A percentile compares a stretch with the other conserved stretches of the same genome.
Conservation (phyloP, 2,329 filamentous ascomycete genomes). For the Xylariaceae sp. region DNA sequence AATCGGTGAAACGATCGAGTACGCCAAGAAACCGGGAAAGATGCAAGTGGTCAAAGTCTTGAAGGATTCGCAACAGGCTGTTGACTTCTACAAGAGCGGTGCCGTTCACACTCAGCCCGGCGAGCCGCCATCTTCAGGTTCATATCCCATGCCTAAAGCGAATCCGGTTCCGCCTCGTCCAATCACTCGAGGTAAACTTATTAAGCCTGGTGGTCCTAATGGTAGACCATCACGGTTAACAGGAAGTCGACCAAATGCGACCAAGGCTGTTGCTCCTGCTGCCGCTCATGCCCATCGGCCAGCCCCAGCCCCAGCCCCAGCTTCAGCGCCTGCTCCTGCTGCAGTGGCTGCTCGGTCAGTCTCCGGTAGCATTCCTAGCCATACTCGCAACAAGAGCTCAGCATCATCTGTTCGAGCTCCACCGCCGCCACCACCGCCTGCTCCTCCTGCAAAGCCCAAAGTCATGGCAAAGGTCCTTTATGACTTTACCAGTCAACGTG, state of each 20-base stretch:
- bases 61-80: slow-evolving; percentile 73
- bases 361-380: slow-evolving; percentile 42
- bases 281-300: slow-evolving; percentile 32
- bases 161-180: slow-evolving; percentile 84
- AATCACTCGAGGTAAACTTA: slow-evolving; percentile 88
- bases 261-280: slow-evolving; percentile 28
- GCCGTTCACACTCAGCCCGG: slow-evolving; percentile 82
- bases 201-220: slow-evolving; percentile 82
- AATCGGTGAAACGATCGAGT: slow-evolving; percentile 82
- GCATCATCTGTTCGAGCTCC: slow-evolving; percentile 51
- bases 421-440: slow-evolving; percentile 62
- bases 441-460: slow-evolving; percentile 63
- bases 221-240: slow-evolving; percentile 73
- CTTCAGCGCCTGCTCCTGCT: slow-evolving; percentile 30
- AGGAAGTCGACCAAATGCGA: slow-evolving; percentile 40
- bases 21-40: slow-evolving; percentile 97
- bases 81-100: slow-evolving; percentile 91
- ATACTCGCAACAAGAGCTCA: slow-evolving; percentile 54
- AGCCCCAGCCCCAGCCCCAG: slow-evolving; percentile 27
- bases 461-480: slow-evolving; percentile 87
- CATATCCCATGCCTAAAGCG: slow-evolving; percentile 78
- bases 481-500: slow-evolving; percentile 79
- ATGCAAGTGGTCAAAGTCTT: slow-evolving; percentile 81
- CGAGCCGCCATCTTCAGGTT: slow-evolving; percentile 76
- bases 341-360: too few species aligned